Conservation (phyloP, 1,284 basidiomycete genomes). For the Sporisorium scitamineum region DNA sequence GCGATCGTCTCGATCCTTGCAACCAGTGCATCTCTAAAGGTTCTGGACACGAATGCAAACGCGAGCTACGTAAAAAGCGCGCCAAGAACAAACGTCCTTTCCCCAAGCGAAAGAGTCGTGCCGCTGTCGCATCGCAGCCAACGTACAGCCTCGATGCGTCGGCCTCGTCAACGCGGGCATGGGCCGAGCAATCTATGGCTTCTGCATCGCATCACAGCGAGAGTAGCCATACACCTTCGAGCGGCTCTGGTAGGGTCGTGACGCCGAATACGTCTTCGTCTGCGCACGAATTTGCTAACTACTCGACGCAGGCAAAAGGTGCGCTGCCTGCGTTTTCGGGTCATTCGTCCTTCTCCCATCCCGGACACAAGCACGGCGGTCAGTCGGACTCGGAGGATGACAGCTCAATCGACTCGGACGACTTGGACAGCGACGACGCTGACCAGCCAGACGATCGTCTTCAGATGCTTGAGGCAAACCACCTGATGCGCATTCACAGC, state of each 20-base stretch:
- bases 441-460: constrained; percentile 16
- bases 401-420: constrained; percentile 19
- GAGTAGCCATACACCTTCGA: constrained; percentile 14
- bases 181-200: constrained; percentile 23
- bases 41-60: constrained; percentile 28
- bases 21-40: constrained; percentile 36
- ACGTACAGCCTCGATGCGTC: background rate
- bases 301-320: background rate
- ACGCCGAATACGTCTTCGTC: constrained; percentile 38
- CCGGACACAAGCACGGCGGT: background rate
- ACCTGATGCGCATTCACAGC: constrained; percentile 26
- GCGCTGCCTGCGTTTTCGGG: background rate
- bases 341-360: background rate
- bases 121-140: background rate
- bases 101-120: constrained; percentile 33
- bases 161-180: background rate
- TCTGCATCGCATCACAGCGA: constrained; percentile 29
- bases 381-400: constrained; percentile 5
- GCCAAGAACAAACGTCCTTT: constrained; percentile 47
- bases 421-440: constrained; percentile 11
- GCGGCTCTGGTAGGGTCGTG: constrained; percentile 19
- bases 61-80: constrained; percentile 45
- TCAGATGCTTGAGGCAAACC: constrained; percentile 22
- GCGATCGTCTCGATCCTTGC: constrained; percentile 44
- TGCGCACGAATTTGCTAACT: constrained; percentile 9